phyloP scores from a whole-genome alignment of 192 early-diverging fungal genomes.

The Coemansia reversa region DNA sequence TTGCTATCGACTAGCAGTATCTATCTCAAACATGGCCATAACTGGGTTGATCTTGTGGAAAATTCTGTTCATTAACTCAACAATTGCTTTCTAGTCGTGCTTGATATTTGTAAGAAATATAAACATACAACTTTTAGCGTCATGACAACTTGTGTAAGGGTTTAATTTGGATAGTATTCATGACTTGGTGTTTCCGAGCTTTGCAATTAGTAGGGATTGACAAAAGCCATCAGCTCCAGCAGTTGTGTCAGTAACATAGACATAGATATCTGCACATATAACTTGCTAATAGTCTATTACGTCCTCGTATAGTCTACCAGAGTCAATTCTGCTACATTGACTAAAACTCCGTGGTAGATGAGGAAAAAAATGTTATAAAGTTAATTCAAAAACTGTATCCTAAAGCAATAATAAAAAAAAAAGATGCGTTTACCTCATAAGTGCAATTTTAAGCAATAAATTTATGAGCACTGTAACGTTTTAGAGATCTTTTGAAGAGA shows the following conservation, averaged over 20 bases:
- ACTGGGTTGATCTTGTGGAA: conserved; percentile 29
- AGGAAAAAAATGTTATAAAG: too few relatives aligned
- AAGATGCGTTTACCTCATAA: too few relatives aligned
- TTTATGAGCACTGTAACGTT: too few relatives aligned
- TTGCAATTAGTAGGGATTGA: conserved; percentile 3
- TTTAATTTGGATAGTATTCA: conserved; percentile 21
- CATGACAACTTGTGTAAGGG: conserved; percentile 12
- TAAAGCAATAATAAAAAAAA: too few relatives aligned
- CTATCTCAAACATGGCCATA: conserved; percentile 48
- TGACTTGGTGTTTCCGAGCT: conserved; percentile 19
- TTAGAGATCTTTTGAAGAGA: too few relatives aligned
- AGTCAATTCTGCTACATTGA: conserved; percentile 6
- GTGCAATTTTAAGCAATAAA: too few relatives aligned
- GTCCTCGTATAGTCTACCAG: conserved; percentile 36
- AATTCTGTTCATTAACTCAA: conserved; percentile 27
- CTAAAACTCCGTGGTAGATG: too few relatives aligned
- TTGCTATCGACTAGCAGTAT: too few relatives aligned
- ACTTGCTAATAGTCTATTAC: conserved; percentile 35
- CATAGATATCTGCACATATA: conserved; percentile 16
- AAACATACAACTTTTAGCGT: conserved; percentile 19
- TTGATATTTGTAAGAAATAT: conserved; percentile 48
- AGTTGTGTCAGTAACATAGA: conserved; percentile 28
- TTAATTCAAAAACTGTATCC: too few relatives aligned
- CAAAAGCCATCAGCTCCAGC: conserved; percentile 28
- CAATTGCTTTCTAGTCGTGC: conserved; percentile 37